Evolutionary conservation across 345 rosid genomes (phyloP), one percentile per base, ranked within the genome.

Genomic region (Conringia planisiliqua): DNA sequence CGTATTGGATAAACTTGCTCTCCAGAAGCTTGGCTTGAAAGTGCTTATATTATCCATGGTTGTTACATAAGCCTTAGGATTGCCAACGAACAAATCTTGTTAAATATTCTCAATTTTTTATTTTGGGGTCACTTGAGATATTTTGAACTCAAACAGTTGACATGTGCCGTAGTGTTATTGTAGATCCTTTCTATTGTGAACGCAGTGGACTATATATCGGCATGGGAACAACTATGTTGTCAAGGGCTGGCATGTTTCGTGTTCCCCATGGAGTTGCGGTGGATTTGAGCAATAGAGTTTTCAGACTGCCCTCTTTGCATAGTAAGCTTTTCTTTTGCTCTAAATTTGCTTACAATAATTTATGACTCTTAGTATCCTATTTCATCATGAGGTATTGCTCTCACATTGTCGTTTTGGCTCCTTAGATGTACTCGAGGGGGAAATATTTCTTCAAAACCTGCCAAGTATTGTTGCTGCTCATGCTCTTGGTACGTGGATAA

Each of bases 201-300:
- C 87, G 96, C 79, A 78, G 82, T 71, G 92, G 93, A 74, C 81
- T 95, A 57, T 95, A 90, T 81, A 88, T 95, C 76, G 98, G 98
- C 70, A 93, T 86, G 90, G 99, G 99, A 76, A 88, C 73, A 66
- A 33, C 94, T 67, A 86, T 82, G 88, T 82, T 95, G 86, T 92
- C 99, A 58, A 90, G 98, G 74, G 90, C 98, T 78, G 94, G 99
- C 73, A 84, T 90, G 80, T 95, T 95, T 71, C 98, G 98, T 59
- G 92, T 80, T 77, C 36, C 83, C 36, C 70, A 82, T 73, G 99
- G 99, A 82, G 74, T 92, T 79, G 97, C 97, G 51, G 92, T 95
- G 72, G 91, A 90, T 72, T 86, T 95, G 97, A 86, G 51, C 57
- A 84, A 84, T 76, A 84, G 83, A 71, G 89, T 95, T 62, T 95